A percentile compares a stretch with the other conserved stretches of the same genome.
Conservation (phyloP, 768 basidiomycete genomes). For the Boletus coccyginus region DNA sequence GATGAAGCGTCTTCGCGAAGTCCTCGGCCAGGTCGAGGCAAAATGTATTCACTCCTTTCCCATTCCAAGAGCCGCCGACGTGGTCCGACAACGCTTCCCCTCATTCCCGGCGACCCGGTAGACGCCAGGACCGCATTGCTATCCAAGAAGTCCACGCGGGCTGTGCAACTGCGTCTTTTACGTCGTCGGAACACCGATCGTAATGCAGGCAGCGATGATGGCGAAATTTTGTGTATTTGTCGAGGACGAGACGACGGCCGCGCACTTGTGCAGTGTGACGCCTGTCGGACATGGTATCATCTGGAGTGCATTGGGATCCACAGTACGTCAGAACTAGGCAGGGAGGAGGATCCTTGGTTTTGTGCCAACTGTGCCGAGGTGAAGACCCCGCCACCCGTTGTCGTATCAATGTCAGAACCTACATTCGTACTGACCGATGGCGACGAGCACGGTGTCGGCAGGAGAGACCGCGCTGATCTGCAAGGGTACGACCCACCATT, state of each 20-base stretch:
- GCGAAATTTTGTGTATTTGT: slow-evolving; percentile 64
- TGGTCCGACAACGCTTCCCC: slow-evolving; percentile 19
- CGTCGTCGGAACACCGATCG: slow-evolving; percentile 39
- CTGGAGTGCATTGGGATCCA: slow-evolving; percentile 74
- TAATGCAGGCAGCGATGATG: slow-evolving; percentile 41
- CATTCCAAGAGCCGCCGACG: slow-evolving; percentile 33
- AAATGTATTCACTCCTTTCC: slow-evolving; percentile 54
- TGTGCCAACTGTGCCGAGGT: slow-evolving; percentile 53
- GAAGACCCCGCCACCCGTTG: slow-evolving; percentile 41
- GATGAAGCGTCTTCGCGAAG: slow-evolving; percentile 19
- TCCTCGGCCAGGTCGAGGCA: slow-evolving; percentile 45
- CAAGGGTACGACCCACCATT: slow-evolving; percentile 55
- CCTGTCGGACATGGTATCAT: slow-evolving; percentile 81
- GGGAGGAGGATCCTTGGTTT: slow-evolving; percentile 80
- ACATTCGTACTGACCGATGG: slow-evolving; percentile 70
- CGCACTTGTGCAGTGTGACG: slow-evolving; percentile 80
- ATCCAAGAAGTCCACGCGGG: slow-evolving; percentile 67
- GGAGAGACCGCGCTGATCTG: slow-evolving; percentile 17
- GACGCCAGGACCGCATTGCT: slow-evolving; percentile 74
- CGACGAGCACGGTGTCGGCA: slow-evolving; percentile 15
- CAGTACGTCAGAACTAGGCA: slow-evolving; percentile 61
- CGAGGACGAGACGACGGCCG: slow-evolving; percentile 64
- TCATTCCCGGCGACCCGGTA: slow-evolving; percentile 65
- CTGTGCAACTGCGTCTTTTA: slow-evolving; percentile 49
- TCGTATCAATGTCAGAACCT: slow-evolving; percentile 45